A percentile compares a stretch with the other conserved stretches of the same genome.
phyloP scores from a whole-genome alignment of 1,139 yeast genomes.

The Sugiyamaella japonica region DNA sequence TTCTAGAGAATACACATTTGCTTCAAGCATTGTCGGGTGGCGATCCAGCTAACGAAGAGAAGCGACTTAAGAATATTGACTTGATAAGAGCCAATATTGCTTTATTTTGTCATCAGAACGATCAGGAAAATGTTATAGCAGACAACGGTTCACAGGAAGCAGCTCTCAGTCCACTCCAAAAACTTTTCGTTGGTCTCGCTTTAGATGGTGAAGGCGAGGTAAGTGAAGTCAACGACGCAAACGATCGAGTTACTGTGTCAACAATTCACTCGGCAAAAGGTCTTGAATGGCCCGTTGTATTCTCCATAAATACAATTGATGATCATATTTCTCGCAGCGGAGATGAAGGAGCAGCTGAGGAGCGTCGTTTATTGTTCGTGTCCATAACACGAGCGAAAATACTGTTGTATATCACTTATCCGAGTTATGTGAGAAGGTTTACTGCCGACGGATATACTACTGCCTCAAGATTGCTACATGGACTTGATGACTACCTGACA shows the following conservation, averaged over 20 bases:
- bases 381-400: slow-evolving; percentile 81
- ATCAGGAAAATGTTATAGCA: slow-evolving; percentile 17
- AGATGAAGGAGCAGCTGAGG: slow-evolving; percentile 59
- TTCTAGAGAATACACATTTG: slow-evolving; percentile 18
- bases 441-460: neutral
- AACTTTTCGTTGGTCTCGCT: slow-evolving; percentile 61
- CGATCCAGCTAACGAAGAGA: slow-evolving; percentile 10
- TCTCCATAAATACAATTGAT: slow-evolving; percentile 50
- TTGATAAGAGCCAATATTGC: slow-evolving; percentile 28
- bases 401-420: slow-evolving; percentile 40
- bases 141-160: neutral
- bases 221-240: slow-evolving; percentile 18
- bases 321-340: slow-evolving; percentile 35
- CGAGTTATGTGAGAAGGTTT: slow-evolving; percentile 10
- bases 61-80: slow-evolving; percentile 17
- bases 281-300: slow-evolving; percentile 91
- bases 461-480: slow-evolving; percentile 2
- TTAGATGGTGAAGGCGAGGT: slow-evolving; percentile 43
- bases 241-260: slow-evolving; percentile 47
- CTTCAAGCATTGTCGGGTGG: slow-evolving; percentile 13
- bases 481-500: neutral
- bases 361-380: slow-evolving; percentile 80
- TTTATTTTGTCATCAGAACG: slow-evolving; percentile 13
- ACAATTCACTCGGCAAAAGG: slow-evolving; percentile 95
- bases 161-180: slow-evolving; percentile 42